Evolutionary conservation across 768 basidiomycete genomes (phyloP).

Genomic region (Xerocomellus dryophilus): DNA sequence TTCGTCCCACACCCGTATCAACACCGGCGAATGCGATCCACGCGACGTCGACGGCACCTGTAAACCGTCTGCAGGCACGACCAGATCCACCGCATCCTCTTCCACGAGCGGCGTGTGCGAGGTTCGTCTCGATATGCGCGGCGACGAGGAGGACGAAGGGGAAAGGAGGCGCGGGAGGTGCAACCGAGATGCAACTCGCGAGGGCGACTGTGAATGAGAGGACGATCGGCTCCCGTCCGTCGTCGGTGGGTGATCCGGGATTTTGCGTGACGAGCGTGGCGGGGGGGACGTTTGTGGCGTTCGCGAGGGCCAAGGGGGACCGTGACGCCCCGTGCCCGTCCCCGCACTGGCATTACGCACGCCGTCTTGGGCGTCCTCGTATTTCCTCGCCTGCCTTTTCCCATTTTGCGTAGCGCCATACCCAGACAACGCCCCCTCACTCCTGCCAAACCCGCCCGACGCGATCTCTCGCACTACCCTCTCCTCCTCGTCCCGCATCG

Average conservation of each 20-base stretch:
- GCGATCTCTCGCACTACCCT: slow-evolving; percentile 28
- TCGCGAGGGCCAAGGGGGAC: neutral
- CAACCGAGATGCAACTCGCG: slow-evolving; percentile 3
- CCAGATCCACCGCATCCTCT: slow-evolving; percentile 84
- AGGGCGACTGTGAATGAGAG: slow-evolving; percentile 7
- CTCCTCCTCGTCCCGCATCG: slow-evolving; percentile 31
- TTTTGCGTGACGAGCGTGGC: slow-evolving; percentile 7
- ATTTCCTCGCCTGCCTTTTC: slow-evolving; percentile 1
- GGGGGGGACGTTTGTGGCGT: slow-evolving; percentile 9
- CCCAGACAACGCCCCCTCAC: slow-evolving; percentile 1
- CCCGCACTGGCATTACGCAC: slow-evolving; percentile 16
- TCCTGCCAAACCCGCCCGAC: slow-evolving; percentile 5
- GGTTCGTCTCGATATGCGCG: slow-evolving; percentile 3
- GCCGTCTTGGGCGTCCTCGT: slow-evolving; percentile 8
- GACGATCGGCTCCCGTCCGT: slow-evolving; percentile 7
- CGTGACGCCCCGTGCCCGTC: neutral
- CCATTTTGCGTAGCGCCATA: slow-evolving; percentile 30
- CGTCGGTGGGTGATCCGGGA: slow-evolving; percentile 8
- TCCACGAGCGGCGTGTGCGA: slow-evolving; percentile 20
- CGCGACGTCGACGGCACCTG: slow-evolving; percentile 17
- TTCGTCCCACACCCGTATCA: slow-evolving; percentile 30
- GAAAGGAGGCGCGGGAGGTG: slow-evolving; percentile 13
- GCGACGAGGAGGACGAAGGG: slow-evolving; percentile 1
- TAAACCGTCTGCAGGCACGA: slow-evolving; percentile 43
- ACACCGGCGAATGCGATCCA: slow-evolving; percentile 11